These are phyloP conservation scores for Colletotrichum limetticola DNA, from an alignment of 2,329 filamentous ascomycete species.

Conservation along the genomic window DNA sequence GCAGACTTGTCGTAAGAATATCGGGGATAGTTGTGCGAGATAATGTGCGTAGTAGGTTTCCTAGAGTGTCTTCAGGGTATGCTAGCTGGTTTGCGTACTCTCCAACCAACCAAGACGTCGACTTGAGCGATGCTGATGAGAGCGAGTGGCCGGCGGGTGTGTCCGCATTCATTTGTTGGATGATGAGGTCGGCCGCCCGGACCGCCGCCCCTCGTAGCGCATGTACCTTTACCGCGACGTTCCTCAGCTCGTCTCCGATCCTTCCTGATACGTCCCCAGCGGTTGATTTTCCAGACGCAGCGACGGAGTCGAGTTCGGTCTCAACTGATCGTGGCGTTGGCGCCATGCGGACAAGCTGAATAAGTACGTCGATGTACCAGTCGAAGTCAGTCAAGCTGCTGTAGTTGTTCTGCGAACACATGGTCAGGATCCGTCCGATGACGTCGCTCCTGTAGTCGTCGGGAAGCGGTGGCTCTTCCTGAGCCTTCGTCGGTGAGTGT, in stretches of 20 bases:
- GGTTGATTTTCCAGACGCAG: constrained; percentile 40
- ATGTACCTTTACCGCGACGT: constrained; percentile 90
- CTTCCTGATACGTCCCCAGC: constrained; percentile 68
- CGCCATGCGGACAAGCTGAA: constrained; percentile 82
- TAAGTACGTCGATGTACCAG: constrained; percentile 94
- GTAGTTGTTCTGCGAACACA: constrained; percentile 93
- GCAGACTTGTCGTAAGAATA: constrained; percentile 82
- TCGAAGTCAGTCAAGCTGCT: constrained; percentile 89
- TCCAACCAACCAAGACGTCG: constrained; percentile 86
- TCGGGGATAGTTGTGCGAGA: constrained; percentile 68
- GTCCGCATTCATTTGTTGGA: constrained; percentile 66
- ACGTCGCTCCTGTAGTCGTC: constrained; percentile 89
- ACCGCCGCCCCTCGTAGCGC: constrained; percentile 84
- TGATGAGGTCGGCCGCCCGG: constrained; percentile 82
- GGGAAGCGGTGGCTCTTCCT: constrained; percentile 72
- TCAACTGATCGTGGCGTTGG: constrained; percentile 58
- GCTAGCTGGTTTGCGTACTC: constrained; percentile 84
- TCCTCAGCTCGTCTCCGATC: constrained; percentile 88
- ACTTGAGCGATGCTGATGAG: constrained; percentile 75
- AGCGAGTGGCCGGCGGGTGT: constrained; percentile 65
- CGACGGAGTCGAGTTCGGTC: constrained; percentile 46
- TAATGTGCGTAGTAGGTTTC: constrained; percentile 76
- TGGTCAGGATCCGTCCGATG: constrained; percentile 83
- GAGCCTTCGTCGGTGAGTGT: constrained; percentile 45
- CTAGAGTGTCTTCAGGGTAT: constrained; percentile 77